Conservation (phyloP, 2,329 filamentous ascomycete genomes). For the Penicillium sclerotigenum region DNA sequence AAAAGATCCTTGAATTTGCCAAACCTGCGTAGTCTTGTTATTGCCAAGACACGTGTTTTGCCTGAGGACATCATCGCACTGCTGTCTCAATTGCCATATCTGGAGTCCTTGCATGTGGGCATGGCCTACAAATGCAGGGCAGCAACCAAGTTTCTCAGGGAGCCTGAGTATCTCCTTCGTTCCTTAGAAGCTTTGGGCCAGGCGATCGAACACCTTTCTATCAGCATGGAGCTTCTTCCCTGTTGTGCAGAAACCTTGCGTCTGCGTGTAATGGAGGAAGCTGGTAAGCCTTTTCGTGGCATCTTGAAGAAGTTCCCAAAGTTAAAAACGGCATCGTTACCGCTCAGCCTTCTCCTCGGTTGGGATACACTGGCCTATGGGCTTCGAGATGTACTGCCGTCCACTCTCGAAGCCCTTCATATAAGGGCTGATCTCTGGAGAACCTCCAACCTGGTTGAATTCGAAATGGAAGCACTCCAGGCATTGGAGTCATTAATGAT, state of each 20-base stretch:
- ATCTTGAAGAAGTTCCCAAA: background rate
- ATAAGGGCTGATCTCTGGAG: background rate
- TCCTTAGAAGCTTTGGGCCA: background rate
- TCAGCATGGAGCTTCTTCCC: background rate
- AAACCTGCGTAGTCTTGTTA: background rate
- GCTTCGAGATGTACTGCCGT: background rate
- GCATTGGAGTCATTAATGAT: background rate
- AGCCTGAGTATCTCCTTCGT: background rate
- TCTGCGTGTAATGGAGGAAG: background rate
- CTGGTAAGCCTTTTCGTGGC: background rate
- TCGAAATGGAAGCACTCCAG: background rate
- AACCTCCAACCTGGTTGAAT: background rate
- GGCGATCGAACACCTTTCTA: background rate
- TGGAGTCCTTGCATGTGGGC: background rate
- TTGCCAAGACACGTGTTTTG: background rate
- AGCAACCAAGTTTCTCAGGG: background rate
- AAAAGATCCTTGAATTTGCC: background rate
- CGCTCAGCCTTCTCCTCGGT: background rate
- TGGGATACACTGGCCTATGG: background rate
- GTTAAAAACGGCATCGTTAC: background rate
- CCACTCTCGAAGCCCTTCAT: background rate
- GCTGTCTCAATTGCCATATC: background rate
- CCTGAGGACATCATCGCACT: background rate
- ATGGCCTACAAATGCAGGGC: background rate
- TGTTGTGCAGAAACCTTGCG: background rate